Evolutionary conservation across 2,329 filamentous ascomycete genomes (phyloP), one percentile per base, ranked within the genome.

Genomic region (Beauveria scarabaeidicola): DNA sequence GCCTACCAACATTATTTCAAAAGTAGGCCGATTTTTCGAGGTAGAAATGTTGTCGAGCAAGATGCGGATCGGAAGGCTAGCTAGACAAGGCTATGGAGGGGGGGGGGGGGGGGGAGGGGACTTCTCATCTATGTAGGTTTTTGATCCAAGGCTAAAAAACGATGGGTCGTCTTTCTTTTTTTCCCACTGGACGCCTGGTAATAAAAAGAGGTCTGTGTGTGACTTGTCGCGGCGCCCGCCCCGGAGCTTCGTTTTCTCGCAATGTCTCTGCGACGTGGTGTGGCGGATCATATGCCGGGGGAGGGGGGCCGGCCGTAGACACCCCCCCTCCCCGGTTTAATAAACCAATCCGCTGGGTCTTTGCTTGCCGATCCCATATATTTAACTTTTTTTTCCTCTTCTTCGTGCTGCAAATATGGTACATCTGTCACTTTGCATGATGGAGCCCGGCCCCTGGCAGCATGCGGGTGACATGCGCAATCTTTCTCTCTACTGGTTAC

Each of bases 251-350:
- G 38, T 36, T 32, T 23, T 15, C 52, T 41, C 43, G 13, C 54
- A 19, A 41, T 48, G 54, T 57, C 54, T 48, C 19, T 29, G 23
- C 8, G 10, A 10, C 5, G 15, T 43, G 21, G n/a, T n/a, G 23
- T 46, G 41, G 52, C 52, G 41, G 23, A 47, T 47, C 41, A 58
- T 50, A 50, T 58, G 44, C 54, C 46, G 53, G 54, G 52, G 44
- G 41, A 48, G 43, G 17, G 44, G 44, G n/a, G n/a, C n/a, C n/a
- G n/a, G n/a, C n/a, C n/a, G n/a, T n/a, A n/a, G n/a, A n/a, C n/a
- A n/a, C n/a, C 15, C 4, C 40, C 41, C 15, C 6, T 19, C 41
- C 53, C 53, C 41, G 19, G 19, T 8, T 48, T 40, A 11, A 7
- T 27, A 0, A 32, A 32, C 43, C 53, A 23, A 10, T 36, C 19